Percentiles rank a stretch among this genome's conserved stretches.
Evolutionary conservation across 2,329 filamentous ascomycete genomes (phyloP).

Genomic region (Orbilia quercus): DNA sequence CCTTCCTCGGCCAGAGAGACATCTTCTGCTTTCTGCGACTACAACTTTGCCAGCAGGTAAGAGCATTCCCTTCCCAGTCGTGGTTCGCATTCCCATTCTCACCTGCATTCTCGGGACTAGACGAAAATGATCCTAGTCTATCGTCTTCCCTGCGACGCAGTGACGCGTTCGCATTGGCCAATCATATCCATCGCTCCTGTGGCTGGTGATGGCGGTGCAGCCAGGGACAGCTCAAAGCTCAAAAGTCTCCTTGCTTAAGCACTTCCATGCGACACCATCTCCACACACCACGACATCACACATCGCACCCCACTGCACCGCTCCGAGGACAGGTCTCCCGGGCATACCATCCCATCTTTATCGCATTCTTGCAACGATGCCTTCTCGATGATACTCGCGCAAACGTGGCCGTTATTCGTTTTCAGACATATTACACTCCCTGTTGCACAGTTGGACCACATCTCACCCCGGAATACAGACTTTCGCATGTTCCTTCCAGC

Average conservation of each 20-base stretch:
- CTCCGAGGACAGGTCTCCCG: constrained; percentile 2
- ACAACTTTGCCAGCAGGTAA: too few species aligned
- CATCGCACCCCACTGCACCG: neutral
- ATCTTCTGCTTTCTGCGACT: too few species aligned
- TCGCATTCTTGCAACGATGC: neutral
- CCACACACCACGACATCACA: constrained; percentile 9
- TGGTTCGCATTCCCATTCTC: too few species aligned
- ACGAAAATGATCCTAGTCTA: too few species aligned
- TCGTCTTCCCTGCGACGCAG: neutral
- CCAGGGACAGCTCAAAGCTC: neutral
- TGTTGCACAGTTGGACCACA: too few species aligned
- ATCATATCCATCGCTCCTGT: neutral
- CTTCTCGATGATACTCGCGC: constrained; percentile 7
- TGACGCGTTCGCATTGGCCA: neutral
- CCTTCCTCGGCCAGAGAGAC: too few species aligned
- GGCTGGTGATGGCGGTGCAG: constrained; percentile 6
- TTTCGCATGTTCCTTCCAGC: neutral
- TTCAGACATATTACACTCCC: too few species aligned
- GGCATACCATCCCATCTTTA: neutral
- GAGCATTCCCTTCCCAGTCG: too few species aligned
- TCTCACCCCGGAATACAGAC: too few species aligned
- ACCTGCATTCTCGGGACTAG: too few species aligned
- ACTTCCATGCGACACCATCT: constrained; percentile 34
- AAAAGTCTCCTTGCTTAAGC: constrained; percentile 4
- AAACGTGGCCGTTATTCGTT: too few species aligned